Percentiles rank a stretch among this genome's conserved stretches.
phyloP scores from a whole-genome alignment of 2,329 filamentous ascomycete species.

The Epichloe amarillans region DNA sequence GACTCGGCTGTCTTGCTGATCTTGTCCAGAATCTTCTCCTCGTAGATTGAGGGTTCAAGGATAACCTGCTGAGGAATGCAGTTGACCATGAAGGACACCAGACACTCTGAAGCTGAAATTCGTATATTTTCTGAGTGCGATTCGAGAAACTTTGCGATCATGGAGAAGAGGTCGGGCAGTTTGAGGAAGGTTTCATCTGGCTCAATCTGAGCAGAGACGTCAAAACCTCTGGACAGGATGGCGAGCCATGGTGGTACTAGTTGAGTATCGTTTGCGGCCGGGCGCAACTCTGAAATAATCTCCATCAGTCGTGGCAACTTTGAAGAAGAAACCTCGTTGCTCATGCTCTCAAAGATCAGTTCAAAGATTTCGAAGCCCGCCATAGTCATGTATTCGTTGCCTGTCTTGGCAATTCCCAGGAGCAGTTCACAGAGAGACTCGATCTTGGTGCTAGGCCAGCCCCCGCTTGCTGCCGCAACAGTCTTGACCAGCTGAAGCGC shows the following conservation, averaged over 20 bases:
- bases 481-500: conserved; percentile 86
- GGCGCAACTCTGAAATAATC: conserved; percentile 82
- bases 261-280: conserved; percentile 85
- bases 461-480: conserved; percentile 72
- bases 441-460: conserved; percentile 94
- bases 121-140: conserved; percentile 88
- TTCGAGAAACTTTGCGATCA: conserved; percentile 69
- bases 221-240: conserved; percentile 85
- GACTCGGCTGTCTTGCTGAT: conserved; percentile 59
- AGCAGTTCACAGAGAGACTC: conserved; percentile 82
- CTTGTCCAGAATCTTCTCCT: conserved; percentile 80
- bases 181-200: conserved; percentile 87
- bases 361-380: conserved; percentile 95
- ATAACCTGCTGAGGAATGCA: conserved; percentile 76
- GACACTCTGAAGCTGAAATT: conserved; percentile 84
- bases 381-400: conserved; percentile 93
- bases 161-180: conserved; percentile 68
- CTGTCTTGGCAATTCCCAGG: conserved; percentile 76
- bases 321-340: conserved; percentile 71
- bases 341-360: conserved; percentile 87
- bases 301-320: conserved; percentile 84
- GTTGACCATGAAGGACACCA: conserved; percentile 85
- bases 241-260: conserved; percentile 94
- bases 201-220: conserved; percentile 78
- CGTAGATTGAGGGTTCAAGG: conserved; percentile 78